Evolutionary conservation across 208 protist species (phyloP), one percentile per base, ranked within the genome.

Genomic region (Vickermania ingenoplastis): DNA sequence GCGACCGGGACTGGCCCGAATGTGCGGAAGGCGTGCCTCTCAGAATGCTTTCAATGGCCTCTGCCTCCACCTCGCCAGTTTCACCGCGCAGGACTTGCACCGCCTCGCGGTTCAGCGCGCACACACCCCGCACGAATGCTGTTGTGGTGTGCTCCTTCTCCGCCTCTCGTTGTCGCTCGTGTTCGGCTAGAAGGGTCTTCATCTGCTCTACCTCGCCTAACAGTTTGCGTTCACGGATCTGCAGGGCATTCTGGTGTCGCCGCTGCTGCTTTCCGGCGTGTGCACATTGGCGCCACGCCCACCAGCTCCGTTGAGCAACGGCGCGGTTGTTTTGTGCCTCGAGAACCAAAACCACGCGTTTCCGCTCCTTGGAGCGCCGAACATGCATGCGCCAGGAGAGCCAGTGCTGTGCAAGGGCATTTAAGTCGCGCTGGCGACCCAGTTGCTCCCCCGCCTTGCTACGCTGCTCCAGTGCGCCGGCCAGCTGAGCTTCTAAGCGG

Each of bases 81-180:
- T 53, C 28, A 2, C 81, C 76, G 13, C 76, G 67, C 26, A 94
- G 75, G n/a, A 89, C 82, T 28, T 91, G 77, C 62, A 93, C 82
- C 2, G 92, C 92, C 61, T 97, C 92, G 2, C 83, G 84, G 59
- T 96, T 96, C 50, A 97, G 65, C 2, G 92, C 87, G 45, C 81
- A 89, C 28, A 96, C 81, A 3, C 92, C 89, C 0, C 83, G 77
- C 41, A 96, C 73, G 65, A 97, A 92, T 0, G 87, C 86, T 0
- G 69, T 73, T 65, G 82, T 87, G 53, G 92, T 63, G 21, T 81
- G 61, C 29, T 88, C 88, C 23, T 84, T 82, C 51, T 91, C 48
- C 0, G 51, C 59, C n/a, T 61, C 65, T 22, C 73, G 75, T 0
- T 73, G 77, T 31, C n/a, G 53, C 61, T 56, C 63, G 56, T 54